Evolutionary conservation across 345 rosid species (phyloP).

Genomic region (Hirschfeldia incana): DNA sequence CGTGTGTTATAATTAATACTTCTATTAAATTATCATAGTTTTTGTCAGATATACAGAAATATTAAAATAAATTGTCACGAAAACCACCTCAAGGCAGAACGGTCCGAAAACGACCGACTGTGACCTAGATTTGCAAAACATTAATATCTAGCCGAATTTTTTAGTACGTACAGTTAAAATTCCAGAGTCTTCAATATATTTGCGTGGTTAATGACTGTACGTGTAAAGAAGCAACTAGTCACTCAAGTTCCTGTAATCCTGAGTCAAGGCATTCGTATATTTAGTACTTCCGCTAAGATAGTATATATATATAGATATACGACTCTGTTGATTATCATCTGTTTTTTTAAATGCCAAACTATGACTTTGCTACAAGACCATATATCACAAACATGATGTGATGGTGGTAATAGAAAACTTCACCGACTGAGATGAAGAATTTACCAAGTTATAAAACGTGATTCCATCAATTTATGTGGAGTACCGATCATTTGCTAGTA

Average conservation of each 20-base stretch:
- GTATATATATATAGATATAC: not conserved
- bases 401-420: not conserved
- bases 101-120: constrained; percentile 32
- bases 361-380: not conserved
- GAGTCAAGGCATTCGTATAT: not conserved
- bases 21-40: not conserved
- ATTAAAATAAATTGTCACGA: constrained; percentile 2
- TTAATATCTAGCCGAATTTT: not conserved
- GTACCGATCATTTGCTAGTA: not conserved
- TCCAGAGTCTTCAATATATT: not conserved
- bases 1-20: not conserved
- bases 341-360: not conserved
- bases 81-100: constrained; percentile 13
- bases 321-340: not conserved
- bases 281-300: not conserved
- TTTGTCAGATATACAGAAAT: not conserved
- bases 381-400: not conserved
- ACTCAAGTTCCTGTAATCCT: not conserved
- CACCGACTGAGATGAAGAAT: not conserved
- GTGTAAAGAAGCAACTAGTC: not conserved
- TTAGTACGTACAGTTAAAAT: not conserved
- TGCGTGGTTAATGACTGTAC: not conserved
- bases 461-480: not conserved
- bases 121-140: constrained; percentile 8
- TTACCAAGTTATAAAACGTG: not conserved